Base-by-base conservation (phyloP, 2,329 filamentous ascomycete genomes). In the Claviceps sp. region DNA sequence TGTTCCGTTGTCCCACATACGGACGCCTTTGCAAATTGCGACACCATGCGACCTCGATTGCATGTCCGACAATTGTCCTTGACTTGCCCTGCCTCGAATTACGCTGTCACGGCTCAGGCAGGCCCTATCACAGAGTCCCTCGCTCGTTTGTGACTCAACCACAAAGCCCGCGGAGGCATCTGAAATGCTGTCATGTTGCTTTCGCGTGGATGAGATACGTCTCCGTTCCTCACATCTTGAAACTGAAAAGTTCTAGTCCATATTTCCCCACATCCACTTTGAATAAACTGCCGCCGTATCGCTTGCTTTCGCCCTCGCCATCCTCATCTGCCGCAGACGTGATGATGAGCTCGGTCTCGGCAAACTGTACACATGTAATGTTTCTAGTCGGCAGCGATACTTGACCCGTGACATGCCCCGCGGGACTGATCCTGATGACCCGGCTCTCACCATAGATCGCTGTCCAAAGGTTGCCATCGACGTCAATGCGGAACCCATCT, bases 381-480 rank as follows among this genome's bases (percentile, higher is more conserved):
- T 88, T 86, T 55, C 76, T 76, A 13, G 89, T 94, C 4, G 89
- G 88, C 57, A 94, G 71, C 51, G 71, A 75, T 56, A 96, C 75
- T 69, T 88, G 79, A 6, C 86, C 88, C 5, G 90, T 73, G 34
- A 95, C 68, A 60, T 82, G 71, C 2, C 88, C 88, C 49, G 76
- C 66, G 4, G 82, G 79, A 47, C 77, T 80, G 61, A 95, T 83
- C 64, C 85, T 80, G 57, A 95, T 70, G 23, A 95, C 86, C 54
- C 80, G 78, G 53, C 78, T 73, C 55, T 85, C 86, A 50, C 88
- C 88, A 63, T 88, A 93, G n/a, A 93, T 74, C 7, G 88, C 86
- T 55, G 86, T 83, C 90, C 91, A 96, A 61, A 95, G 75, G 69
- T 85, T 84, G n/a, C 88, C 89, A 51, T 94, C 80, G 44, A 76